Evolutionary conservation across 176 grass and related monocot genomes (phyloP).

Genomic region (Bolboschoenus planiculmis): DNA sequence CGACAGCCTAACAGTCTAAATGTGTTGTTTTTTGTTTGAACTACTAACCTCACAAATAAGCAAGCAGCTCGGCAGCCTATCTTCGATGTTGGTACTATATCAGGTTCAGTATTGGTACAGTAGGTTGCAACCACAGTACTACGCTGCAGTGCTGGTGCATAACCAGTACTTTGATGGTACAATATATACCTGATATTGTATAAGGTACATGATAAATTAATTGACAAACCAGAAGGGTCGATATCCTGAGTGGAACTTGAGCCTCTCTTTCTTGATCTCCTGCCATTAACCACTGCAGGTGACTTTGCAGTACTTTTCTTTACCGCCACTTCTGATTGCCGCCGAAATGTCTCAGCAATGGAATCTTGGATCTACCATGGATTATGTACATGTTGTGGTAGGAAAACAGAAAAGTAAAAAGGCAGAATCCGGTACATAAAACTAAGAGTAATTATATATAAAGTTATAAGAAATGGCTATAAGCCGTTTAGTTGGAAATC

Average conservation of each 20-base stretch:
- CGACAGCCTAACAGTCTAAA: not conserved
- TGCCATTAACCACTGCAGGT: not conserved
- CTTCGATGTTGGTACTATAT: not conserved
- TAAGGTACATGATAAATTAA: not conserved
- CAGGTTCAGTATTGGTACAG: not conserved
- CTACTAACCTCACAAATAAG: not conserved
- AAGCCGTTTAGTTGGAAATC: not conserved
- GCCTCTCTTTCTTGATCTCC: slow-evolving; percentile 13
- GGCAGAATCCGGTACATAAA: not conserved
- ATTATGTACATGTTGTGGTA: not conserved
- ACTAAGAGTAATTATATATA: not conserved
- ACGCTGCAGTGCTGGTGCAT: not conserved
- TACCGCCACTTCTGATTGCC: slow-evolving; percentile 23
- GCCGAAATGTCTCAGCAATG: slow-evolving; percentile 32
- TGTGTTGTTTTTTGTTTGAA: not conserved
- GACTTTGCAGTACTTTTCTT: slow-evolving; percentile 15
- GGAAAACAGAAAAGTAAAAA: not conserved
- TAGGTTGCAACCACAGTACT: not conserved
- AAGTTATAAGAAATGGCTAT: not conserved
- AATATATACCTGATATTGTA: not conserved
- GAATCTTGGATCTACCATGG: slow-evolving; percentile 29
- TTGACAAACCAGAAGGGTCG: not conserved
- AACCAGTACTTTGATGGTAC: not conserved
- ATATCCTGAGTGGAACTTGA: not conserved
- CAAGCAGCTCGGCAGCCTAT: slow-evolving; percentile 15